phyloP scores from a whole-genome alignment of 768 basidiomycete species.

The Lactarius tabidus region DNA sequence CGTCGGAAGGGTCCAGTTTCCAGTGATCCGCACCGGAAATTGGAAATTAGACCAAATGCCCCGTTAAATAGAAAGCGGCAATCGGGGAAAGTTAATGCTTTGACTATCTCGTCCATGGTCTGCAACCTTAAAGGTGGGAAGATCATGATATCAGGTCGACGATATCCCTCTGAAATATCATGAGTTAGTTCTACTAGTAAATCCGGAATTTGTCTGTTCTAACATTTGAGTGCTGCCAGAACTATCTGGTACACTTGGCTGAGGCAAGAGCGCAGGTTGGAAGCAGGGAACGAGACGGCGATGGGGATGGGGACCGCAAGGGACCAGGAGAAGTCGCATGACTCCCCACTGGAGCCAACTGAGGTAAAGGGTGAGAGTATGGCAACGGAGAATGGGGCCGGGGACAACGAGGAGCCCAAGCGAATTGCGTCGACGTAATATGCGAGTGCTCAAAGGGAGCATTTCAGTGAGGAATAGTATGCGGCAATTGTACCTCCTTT shows the following conservation, averaged over 20 bases:
- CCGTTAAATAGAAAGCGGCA: neutral
- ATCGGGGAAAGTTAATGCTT: neutral
- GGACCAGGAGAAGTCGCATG: no score
- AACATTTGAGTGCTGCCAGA: neutral
- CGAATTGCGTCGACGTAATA: constrained; percentile 2
- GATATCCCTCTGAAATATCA: neutral
- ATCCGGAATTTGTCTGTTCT: no score
- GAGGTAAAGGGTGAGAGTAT: neutral
- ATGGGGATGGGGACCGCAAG: neutral
- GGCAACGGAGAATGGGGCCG: neutral
- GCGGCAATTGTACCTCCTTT: neutral
- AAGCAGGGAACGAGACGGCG: neutral
- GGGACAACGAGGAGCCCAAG: neutral
- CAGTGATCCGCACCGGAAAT: neutral
- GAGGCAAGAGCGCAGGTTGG: neutral
- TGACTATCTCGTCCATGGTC: neutral
- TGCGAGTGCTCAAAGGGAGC: neutral
- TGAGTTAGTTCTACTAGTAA: neutral
- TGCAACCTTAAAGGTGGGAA: neutral
- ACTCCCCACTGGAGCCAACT: neutral
- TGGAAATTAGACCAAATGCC: no score
- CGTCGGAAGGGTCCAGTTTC: neutral
- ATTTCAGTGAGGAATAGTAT: neutral
- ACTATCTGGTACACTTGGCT: neutral
- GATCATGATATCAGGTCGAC: neutral